Base-by-base conservation (phyloP, 202 grass and related monocot genomes). In the Alloteropsis angusta region DNA sequence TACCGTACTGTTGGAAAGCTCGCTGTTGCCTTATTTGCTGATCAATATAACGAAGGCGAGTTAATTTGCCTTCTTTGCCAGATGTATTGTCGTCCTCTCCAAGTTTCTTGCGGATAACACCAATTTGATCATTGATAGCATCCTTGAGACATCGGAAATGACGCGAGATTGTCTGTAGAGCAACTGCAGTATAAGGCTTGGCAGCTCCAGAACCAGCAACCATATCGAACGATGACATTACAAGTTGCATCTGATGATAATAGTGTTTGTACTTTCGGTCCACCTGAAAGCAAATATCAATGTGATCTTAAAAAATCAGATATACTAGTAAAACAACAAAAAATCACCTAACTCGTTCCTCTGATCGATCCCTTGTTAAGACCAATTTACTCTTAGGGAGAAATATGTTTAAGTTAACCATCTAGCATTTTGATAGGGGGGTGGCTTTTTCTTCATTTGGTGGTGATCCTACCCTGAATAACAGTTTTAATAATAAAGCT, bases 181-280 rank as follows among this genome's bases (percentile, higher is more conserved):
- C 90, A 65, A 99, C 90, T 26, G 90, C 88, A 25, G 90, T 99
- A 68, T 99, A 99, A 43, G 96, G 90, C 65, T 93, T 99, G n/a
- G 96, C 92, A 75, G 96, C 80, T 53, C 90, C 90, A 60, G 86
- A 81, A 26, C 90, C 92, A 68, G 92, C 86, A 83, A 93, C 79
- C 81, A 89, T 81, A 71, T 99, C 90, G n/a, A 99, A 99, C 54
- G 82, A 96, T 57, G 96, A 88, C 17, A 88, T 85, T 71, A 99
- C 88, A 71, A 96, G 85, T 91, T 96, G 92, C 96, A 99, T 99
- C 64, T 99, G 96, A 82, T 91, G 88, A 72, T 91, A 93, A 62
- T 96, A 99, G 64, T 99, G 96, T 53, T 93, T 96, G 70, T 99
- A 99, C 46, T 92, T 93, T 30, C 86, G 81, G 50, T 99, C 96